Percentiles rank a stretch among this genome's conserved stretches.
phyloP scores from a whole-genome alignment of 2,329 filamentous ascomycete genomes.

The Colletotrichum incanum region DNA sequence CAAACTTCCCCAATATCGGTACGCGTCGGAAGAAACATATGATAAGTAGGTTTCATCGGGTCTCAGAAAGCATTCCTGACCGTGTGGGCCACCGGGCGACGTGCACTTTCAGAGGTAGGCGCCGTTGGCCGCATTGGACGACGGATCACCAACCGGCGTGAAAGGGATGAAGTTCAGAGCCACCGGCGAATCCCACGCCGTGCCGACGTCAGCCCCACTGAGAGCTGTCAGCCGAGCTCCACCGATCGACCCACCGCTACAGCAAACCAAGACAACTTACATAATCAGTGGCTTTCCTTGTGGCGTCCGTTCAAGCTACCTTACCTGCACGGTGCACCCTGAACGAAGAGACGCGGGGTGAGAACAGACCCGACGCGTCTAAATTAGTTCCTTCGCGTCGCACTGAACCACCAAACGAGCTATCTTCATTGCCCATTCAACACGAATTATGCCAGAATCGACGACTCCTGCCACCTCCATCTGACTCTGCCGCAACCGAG shows the following conservation, averaged over 20 bases:
- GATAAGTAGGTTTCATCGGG: conserved; percentile 7
- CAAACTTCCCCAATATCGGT: background rate
- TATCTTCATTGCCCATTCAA: background rate
- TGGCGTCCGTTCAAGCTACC: conserved; percentile 2
- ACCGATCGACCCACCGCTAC: background rate
- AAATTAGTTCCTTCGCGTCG: conserved; percentile 33
- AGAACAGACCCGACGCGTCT: conserved; percentile 29
- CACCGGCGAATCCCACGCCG: conserved; percentile 17
- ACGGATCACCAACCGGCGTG: conserved; percentile 28
- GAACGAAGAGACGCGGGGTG: conserved; percentile 28
- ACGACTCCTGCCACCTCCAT: background rate
- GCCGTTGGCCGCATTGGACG: conserved; percentile 12
- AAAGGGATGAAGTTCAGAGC: conserved; percentile 38
- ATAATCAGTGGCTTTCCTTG: background rate
- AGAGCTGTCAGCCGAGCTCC: background rate
- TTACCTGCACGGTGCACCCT: background rate
- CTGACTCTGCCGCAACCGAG: background rate
- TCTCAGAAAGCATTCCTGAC: conserved; percentile 18
- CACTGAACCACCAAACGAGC: conserved; percentile 1
- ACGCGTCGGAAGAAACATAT: background rate
- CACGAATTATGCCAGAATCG: background rate
- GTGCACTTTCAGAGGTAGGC: background rate
- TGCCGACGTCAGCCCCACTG: conserved; percentile 24
- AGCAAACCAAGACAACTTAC: background rate
- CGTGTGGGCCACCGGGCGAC: conserved; percentile 11